phyloP scores from a whole-genome alignment of 106 monocot species.

The Platanthera zijinensis region DNA sequence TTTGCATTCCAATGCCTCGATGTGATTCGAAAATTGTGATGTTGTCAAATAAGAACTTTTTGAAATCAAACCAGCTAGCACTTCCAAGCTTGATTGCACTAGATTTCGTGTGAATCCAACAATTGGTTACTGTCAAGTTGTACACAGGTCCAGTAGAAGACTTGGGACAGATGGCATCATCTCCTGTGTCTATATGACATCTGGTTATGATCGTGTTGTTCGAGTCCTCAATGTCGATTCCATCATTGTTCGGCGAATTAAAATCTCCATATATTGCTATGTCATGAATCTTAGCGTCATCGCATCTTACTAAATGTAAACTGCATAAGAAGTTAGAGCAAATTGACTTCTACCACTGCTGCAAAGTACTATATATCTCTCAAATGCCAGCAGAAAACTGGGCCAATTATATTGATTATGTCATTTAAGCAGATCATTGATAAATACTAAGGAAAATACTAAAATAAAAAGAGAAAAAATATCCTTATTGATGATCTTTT shows the following conservation, averaged over 20 bases:
- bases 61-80: conserved; percentile 80
- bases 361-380: no score
- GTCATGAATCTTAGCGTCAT: conserved; percentile 38
- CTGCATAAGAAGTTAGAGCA: conserved; percentile 24
- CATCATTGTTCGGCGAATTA: conserved; percentile 89
- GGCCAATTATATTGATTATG: no score
- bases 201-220: conserved; percentile 82
- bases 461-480: no score
- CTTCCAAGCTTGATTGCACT: conserved; percentile 86
- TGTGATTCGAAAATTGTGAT: conserved; percentile 92
- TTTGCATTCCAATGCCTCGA: conserved; percentile 83
- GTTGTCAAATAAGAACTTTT: conserved; percentile 46
- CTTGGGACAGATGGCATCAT: conserved; percentile 96
- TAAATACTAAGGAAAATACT: no score
- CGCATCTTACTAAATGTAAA: conserved; percentile 76
- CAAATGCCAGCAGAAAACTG: no score
- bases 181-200: conserved; percentile 89
- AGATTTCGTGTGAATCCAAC: conserved; percentile 92
- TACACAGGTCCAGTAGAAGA: conserved; percentile 66
- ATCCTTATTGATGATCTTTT: no score
- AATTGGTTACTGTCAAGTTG: conserved; percentile 65
- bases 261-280: conserved; percentile 82
- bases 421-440: no score
- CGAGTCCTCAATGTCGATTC: conserved; percentile 92
- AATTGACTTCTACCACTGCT: no score